Evolutionary conservation across 371 early-diverging fungal genomes (phyloP).

Genomic region (Gilbertella persicaria): DNA sequence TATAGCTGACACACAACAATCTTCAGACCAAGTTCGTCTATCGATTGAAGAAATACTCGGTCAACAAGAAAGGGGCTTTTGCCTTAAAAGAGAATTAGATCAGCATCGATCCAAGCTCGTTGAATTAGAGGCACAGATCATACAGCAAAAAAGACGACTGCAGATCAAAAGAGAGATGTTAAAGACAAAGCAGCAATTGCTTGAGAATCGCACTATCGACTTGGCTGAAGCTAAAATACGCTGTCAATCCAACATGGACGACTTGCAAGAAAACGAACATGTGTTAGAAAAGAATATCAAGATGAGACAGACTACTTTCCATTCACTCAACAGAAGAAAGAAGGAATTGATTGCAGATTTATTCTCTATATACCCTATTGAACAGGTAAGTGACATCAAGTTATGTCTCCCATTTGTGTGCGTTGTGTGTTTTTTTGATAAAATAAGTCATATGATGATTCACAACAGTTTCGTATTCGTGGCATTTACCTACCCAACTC

Average conservation of each 20-base stretch:
- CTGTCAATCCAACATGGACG: constrained; percentile 33
- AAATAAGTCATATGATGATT: constrained; percentile 50
- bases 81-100: constrained; percentile 38
- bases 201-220: constrained; percentile 13
- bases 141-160: constrained; percentile 20
- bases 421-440: constrained; percentile 34
- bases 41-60: constrained; percentile 44
- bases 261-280: constrained; percentile 45
- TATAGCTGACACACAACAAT: constrained; percentile 58
- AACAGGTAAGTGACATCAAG: constrained; percentile 45
- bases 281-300: constrained; percentile 49
- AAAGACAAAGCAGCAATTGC: constrained; percentile 1
- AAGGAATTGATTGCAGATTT: constrained; percentile 62
- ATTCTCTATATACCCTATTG: constrained; percentile 68
- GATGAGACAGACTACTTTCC: constrained; percentile 44
- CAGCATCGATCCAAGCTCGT: constrained; percentile 10
- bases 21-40: constrained; percentile 49
- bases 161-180: constrained; percentile 1
- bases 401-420: not conserved
- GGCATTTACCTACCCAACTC: constrained; percentile 70
- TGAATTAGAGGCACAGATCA: constrained; percentile 16
- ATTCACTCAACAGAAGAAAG: constrained; percentile 46
- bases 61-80: constrained; percentile 41
- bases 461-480: constrained; percentile 61
- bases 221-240: constrained; percentile 29